phyloP scores from a whole-genome alignment of 2,329 filamentous ascomycete species.

The Coleophoma cylindrospora region DNA sequence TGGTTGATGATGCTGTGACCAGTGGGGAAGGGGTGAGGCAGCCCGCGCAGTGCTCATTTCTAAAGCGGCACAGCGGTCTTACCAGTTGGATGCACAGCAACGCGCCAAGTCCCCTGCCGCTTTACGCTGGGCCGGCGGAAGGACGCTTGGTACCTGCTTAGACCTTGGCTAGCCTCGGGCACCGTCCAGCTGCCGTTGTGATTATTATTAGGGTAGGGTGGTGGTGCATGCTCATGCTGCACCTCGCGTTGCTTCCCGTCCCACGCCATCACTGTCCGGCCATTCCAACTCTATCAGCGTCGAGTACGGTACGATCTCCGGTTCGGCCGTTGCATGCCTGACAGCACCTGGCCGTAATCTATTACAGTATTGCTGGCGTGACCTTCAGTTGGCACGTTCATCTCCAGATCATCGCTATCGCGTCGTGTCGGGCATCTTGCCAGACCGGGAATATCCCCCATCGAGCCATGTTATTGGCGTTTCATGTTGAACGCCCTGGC shows the following conservation, averaged over 20 bases:
- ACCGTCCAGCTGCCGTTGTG: not conserved
- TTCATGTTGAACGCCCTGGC: not conserved
- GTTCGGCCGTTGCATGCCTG: not conserved
- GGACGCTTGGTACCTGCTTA: not conserved
- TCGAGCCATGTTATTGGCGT: not conserved
- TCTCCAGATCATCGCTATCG: not conserved
- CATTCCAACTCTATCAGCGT: not conserved
- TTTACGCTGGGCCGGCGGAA: not conserved
- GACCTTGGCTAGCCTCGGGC: not conserved
- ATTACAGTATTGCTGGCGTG: too few relatives aligned
- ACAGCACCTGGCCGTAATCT: too few relatives aligned
- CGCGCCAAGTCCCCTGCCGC: not conserved
- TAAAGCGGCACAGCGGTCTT: not conserved
- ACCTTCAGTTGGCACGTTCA: not conserved
- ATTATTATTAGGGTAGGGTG: not conserved
- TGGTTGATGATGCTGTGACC: not conserved
- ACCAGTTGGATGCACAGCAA: not conserved
- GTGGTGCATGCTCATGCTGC: not conserved
- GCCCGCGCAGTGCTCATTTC: not conserved
- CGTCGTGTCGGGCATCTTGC: not conserved
- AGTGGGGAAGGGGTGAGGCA: not conserved
- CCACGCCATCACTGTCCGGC: not conserved
- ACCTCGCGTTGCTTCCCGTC: not conserved
- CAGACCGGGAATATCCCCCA: not conserved
- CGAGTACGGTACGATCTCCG: not conserved